Conservation (phyloP, 345 rosid species). For the Camelina sativa region DNA sequence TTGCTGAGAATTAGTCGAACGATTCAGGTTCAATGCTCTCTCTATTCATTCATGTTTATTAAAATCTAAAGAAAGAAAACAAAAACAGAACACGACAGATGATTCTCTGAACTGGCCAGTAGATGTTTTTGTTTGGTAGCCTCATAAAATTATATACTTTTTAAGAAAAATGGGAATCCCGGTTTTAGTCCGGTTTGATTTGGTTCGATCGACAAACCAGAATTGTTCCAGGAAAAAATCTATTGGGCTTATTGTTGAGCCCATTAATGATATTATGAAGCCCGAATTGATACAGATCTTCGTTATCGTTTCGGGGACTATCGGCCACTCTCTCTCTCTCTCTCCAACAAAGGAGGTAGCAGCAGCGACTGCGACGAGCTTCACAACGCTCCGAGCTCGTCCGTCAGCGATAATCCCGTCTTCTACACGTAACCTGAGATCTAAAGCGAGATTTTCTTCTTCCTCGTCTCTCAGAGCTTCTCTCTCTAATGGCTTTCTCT, state of each 20-base stretch:
- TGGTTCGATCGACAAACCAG: not conserved
- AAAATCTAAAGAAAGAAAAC: not conserved
- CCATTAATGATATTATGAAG: not conserved
- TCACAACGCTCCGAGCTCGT: conserved; percentile 54
- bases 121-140: conserved; percentile 34
- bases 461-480: conserved; percentile 51
- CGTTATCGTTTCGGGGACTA: conserved; percentile 41
- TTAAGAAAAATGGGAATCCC: not conserved
- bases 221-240: not conserved
- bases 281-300: conserved; percentile 22
- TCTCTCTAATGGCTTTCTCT: conserved; percentile 55
- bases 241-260: conserved; percentile 27
- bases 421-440: conserved; percentile 39
- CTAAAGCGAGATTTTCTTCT: conserved; percentile 38
- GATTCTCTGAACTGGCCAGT: conserved; percentile 34
- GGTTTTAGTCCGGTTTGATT: conserved; percentile 3
- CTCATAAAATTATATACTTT: conserved; percentile 19
- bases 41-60: conserved; percentile 4
- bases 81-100: conserved; percentile 32
- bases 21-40: conserved; percentile 32
- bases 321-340: not conserved
- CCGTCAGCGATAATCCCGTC: conserved; percentile 43
- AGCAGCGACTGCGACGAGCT: conserved; percentile 46
- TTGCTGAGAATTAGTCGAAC: conserved; percentile 23
- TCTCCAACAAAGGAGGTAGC: conserved; percentile 39